Evolutionary conservation across 768 basidiomycete species (phyloP), one percentile per base, ranked within the genome.

Genomic region (Kwoniella shandongensis): DNA sequence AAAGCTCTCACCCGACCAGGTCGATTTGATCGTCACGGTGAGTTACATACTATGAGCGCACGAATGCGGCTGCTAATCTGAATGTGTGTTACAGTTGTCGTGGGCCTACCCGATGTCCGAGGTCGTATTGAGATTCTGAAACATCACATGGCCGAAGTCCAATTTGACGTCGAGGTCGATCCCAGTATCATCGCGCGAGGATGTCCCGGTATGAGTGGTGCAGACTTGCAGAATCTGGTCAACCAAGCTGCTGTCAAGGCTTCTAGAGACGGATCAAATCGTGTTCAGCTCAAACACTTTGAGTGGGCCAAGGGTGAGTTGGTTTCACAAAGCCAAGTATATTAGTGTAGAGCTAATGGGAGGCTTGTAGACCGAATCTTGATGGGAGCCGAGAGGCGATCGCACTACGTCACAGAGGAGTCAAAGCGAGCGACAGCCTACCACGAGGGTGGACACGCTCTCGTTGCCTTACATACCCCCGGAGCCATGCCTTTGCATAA

Each of bases 171-270:
- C 84, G 89, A 86, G 69, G 87, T 91, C 47, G 93, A 99, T 70
- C 81, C 88, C 1, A 88, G 84, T 76, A 81, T 91, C 62, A 81
- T 99, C 64, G 96, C 96, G 38, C 84, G 94, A 62, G 94, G 91
- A 2, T 96, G 92, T 12, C 85, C 93, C 7, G 94, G 94, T 2
- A 96, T 99, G 79, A 93, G 91, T 46, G 96, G 96, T 38, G 94
- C 94, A 18, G 94, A 98, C 78, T 75, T 98, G 35, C 90, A 98
- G 75, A 98, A 98, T 74, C 85, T 98, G 83, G 88, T 97, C 67
- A 99, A 99, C 86, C 84, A 89, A 81, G 96, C 96, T 13, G 96
- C 96, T 3, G 89, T 98, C 51, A 89, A 94, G 75, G 96, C 96
- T 10, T 86, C 91, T 12, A 86, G 89, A 69, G 89, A 97, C 65